A percentile compares a stretch with the other conserved stretches of the same genome.
These are phyloP conservation scores for Dryadomyces quercus-mongolicae DNA, from an alignment of 2,329 filamentous ascomycete genomes.

Conservation along the genomic window DNA sequence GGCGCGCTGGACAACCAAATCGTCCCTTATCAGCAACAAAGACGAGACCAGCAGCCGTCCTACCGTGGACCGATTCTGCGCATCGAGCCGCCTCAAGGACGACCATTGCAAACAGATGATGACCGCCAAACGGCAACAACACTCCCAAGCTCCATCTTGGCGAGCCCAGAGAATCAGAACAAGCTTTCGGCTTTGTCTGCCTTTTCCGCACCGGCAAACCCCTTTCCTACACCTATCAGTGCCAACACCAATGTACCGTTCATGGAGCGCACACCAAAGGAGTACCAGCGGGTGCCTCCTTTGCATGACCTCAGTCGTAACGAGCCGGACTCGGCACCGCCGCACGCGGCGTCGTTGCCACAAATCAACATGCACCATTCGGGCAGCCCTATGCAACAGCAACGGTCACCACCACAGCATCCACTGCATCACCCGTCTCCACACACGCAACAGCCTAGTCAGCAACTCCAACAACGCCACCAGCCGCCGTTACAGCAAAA, in stretches of 20 bases:
- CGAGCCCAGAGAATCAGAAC: slow-evolving; percentile 40
- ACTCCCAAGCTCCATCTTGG: slow-evolving; percentile 42
- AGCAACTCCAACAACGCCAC: background rate
- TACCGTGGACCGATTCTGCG: slow-evolving; percentile 51
- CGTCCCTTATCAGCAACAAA: slow-evolving; percentile 22
- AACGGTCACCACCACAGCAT: slow-evolving; percentile 24
- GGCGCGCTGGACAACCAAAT: slow-evolving; percentile 6
- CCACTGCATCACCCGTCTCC: slow-evolving; percentile 1
- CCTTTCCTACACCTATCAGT: slow-evolving; percentile 52
- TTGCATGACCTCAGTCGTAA: slow-evolving; percentile 46
- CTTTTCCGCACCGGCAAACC: slow-evolving; percentile 37
- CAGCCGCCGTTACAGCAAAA: slow-evolving; percentile 1
- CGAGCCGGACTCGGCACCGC: slow-evolving; percentile 38
- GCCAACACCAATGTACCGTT: slow-evolving; percentile 31
- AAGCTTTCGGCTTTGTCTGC: slow-evolving; percentile 46
- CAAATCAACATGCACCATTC: slow-evolving; percentile 43
- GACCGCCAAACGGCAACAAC: slow-evolving; percentile 48
- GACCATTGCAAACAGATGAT: slow-evolving; percentile 42
- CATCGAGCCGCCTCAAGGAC: slow-evolving; percentile 50
- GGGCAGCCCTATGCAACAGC: slow-evolving; percentile 30
- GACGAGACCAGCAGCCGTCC: slow-evolving; percentile 45
- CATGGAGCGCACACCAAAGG: slow-evolving; percentile 37
- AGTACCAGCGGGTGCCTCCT: slow-evolving; percentile 46
- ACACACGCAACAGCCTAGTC: slow-evolving; percentile 2
- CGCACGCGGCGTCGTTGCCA: slow-evolving; percentile 37